Base-by-base conservation (phyloP, 345 rosid genomes). In the Hirschfeldia incana region DNA sequence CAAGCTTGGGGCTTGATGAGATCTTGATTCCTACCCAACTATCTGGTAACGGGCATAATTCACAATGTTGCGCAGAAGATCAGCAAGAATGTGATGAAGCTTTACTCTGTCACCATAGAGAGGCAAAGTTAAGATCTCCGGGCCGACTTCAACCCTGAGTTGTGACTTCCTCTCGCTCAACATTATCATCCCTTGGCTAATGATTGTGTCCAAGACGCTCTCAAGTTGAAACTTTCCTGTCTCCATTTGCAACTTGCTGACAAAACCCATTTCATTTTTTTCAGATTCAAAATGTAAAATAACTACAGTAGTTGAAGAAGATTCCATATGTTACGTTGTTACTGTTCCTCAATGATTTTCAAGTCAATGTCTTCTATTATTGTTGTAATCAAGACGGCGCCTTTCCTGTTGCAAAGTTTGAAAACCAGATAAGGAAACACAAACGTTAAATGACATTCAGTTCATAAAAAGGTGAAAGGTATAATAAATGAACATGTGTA, bases 101-200 rank as follows among this genome's bases (percentile, higher is more conserved):
- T 86, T 88, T 42, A 83, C 85, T 77, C 69, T 88, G 78, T 92
- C 97, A 58, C 96, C 96, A 33, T 78, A 85, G 12, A 92, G 79
- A 13, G 81, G 69, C 1, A 90, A 65, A 57, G 79, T 68, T 83
- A 81, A 89, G 68, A 86, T 82, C 84, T 90, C 91, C 66, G 85
- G 88, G 0, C 88, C 81, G 32, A 89, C 87, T 81, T 89, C 86
- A 8, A 86, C 89, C 28, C 83, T 72, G 39, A 94, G 85, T 70
- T 89, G 88, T 65, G 90, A 72, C 36, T 81, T 85, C 78, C 77
- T 90, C 21, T 21, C 67, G 92, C 92, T 72, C 68, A 87, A 6
- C 71, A 84, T 70, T 80, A 82, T 83, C 97, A 87, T 88, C 62
- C 86, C 89, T 86, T 94, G 98, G 81, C 96, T 91, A 44, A 92